These are phyloP conservation scores for Stentor coeruleus DNA, from an alignment of 73 alveolate genomes.

Conservation along the genomic window DNA sequence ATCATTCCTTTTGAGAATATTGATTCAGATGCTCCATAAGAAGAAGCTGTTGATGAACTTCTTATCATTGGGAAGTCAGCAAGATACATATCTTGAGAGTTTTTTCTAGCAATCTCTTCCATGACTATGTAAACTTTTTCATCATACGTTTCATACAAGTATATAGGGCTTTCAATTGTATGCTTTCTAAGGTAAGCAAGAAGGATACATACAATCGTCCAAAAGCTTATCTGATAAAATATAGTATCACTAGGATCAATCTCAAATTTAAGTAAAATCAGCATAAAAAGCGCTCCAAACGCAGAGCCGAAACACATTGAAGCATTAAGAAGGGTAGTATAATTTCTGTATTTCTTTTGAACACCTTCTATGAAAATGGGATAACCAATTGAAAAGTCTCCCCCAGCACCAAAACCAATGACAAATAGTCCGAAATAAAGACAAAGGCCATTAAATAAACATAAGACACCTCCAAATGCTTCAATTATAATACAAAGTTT, in stretches of 20 bases:
- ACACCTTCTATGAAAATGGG: background rate
- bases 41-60: no score
- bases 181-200: background rate
- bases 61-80: no score
- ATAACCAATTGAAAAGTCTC: background rate
- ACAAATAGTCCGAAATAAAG: background rate
- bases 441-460: background rate
- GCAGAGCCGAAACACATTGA: background rate
- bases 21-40: background rate
- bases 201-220: background rate
- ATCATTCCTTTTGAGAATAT: background rate
- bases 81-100: background rate
- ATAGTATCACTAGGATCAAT: no score
- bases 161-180: background rate
- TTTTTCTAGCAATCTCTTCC: background rate
- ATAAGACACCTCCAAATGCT: constrained; percentile 8
- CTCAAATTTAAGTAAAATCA: background rate
- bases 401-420: background rate
- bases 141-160: background rate
- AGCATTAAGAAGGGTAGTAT: background rate
- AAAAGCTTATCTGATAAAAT: background rate
- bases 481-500: background rate
- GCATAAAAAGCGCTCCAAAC: background rate
- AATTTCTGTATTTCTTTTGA: background rate
- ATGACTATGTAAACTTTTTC: background rate